These are phyloP conservation scores for Ehretia macrophylla DNA, from an alignment of 257 asterid genomes.

Conservation along the genomic window DNA sequence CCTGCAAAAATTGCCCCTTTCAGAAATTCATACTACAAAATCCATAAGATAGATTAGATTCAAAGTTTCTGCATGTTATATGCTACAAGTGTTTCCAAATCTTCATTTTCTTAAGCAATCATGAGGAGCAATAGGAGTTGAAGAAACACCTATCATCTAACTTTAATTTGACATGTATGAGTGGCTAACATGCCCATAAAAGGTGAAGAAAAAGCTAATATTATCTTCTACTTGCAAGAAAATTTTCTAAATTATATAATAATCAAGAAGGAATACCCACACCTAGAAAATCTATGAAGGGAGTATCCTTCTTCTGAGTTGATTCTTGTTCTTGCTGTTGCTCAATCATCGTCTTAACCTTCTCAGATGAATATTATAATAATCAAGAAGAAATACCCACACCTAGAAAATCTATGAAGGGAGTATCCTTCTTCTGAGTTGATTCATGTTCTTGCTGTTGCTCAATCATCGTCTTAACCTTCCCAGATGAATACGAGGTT, in stretches of 20 bases:
- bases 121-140: constrained; percentile 5
- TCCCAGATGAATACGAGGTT: constrained; percentile 11
- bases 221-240: not conserved
- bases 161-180: not conserved
- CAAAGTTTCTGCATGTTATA: not conserved
- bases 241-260: not conserved
- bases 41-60: not conserved
- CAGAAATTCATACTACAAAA: too few relatives aligned
- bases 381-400: constrained; percentile 70
- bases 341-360: constrained; percentile 20
- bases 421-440: constrained; percentile 42
- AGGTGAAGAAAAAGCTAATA: not conserved
- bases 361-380: constrained; percentile 7
- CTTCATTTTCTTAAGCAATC: constrained; percentile 1
- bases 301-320: constrained; percentile 42
- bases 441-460: constrained; percentile 32
- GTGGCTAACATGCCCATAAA: constrained; percentile 3
- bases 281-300: constrained; percentile 95
- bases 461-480: constrained; percentile 20
- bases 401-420: constrained; percentile 95
- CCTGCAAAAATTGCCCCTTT: too few relatives aligned
- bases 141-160: constrained; percentile 8
- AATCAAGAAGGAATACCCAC: constrained; percentile 70
- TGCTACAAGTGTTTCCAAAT: constrained; percentile 6
- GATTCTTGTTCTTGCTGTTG: constrained; percentile 32